Evolutionary conservation across 108 stramenopile species (phyloP).

Genomic region (Nitzschia sp.): DNA sequence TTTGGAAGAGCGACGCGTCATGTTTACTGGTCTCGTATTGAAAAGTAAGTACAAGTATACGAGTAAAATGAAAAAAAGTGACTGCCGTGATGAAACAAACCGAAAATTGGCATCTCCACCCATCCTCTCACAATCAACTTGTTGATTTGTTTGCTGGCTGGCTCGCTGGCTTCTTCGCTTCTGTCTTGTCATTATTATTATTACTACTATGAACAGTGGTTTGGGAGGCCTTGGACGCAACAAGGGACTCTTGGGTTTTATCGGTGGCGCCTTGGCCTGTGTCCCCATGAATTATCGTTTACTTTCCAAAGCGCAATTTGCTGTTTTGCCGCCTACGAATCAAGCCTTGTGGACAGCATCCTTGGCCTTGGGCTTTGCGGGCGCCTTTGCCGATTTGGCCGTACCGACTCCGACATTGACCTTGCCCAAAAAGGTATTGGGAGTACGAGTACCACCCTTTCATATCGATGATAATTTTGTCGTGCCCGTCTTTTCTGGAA

Average conservation of each 20-base stretch:
- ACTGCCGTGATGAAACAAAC: background rate
- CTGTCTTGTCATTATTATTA: no score
- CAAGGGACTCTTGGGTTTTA: slow-evolving; percentile 81
- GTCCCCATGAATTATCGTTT: slow-evolving; percentile 78
- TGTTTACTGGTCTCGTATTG: slow-evolving; percentile 82
- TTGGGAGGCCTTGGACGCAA: slow-evolving; percentile 83
- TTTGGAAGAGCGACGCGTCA: slow-evolving; percentile 78
- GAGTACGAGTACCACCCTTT: slow-evolving; percentile 78
- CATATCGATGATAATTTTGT: slow-evolving; percentile 88
- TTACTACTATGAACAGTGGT: no score
- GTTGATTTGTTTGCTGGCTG: slow-evolving; percentile 1
- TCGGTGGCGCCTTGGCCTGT: slow-evolving; percentile 78
- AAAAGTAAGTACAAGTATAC: slow-evolving; percentile 41
- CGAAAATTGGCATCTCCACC: no score
- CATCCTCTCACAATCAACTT: no score
- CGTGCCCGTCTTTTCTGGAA: slow-evolving; percentile 74
- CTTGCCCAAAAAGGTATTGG: slow-evolving; percentile 69
- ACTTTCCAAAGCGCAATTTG: slow-evolving; percentile 60
- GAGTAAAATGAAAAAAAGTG: no score
- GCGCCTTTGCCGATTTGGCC: slow-evolving; percentile 84
- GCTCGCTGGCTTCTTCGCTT: background rate
- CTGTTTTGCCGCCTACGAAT: slow-evolving; percentile 2
- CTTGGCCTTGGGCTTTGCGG: slow-evolving; percentile 68
- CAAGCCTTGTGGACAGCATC: slow-evolving; percentile 43
- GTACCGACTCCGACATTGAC: slow-evolving; percentile 82